A percentile compares a stretch with the other conserved stretches of the same genome.
Conservation (phyloP, 495 filamentous ascomycete species). For the Neurospora terricola region DNA sequence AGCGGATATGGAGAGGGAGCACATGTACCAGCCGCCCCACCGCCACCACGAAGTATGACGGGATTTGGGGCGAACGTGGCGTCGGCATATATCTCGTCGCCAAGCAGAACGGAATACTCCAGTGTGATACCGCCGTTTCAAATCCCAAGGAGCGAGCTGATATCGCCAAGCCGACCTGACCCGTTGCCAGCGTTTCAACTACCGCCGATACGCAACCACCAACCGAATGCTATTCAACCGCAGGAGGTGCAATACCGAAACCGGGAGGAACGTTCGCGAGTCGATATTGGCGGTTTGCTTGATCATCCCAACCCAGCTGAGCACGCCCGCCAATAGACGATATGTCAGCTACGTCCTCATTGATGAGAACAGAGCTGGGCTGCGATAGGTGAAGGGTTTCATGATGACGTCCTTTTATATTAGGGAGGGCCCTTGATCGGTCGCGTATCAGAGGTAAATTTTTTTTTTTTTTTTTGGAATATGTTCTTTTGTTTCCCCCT, state of each 20-base stretch:
- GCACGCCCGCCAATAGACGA: neutral
- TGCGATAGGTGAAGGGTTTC: neutral
- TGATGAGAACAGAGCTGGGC: neutral
- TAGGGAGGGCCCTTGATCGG: neutral
- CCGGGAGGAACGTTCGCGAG: constrained; percentile 38
- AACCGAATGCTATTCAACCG: constrained; percentile 19
- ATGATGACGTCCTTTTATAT: neutral
- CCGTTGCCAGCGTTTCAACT: constrained; percentile 39
- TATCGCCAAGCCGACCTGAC: constrained; percentile 18
- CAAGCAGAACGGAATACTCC: constrained; percentile 30
- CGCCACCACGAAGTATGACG: constrained; percentile 21
- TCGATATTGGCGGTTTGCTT: constrained; percentile 47
- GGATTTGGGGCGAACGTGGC: constrained; percentile 21
- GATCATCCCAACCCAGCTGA: constrained; percentile 28
- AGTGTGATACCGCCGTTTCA: constrained; percentile 30
- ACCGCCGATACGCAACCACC: constrained; percentile 40
- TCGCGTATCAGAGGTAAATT: neutral
- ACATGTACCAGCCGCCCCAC: constrained; percentile 10
- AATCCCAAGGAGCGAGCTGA: constrained; percentile 36
- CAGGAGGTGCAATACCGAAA: constrained; percentile 16
- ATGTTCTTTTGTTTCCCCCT: neutral
- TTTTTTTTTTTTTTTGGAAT: neutral
- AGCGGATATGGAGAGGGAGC: constrained; percentile 26
- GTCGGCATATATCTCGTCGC: constrained; percentile 27
- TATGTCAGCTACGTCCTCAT: neutral